Base-by-base conservation (phyloP, 805 yeast species). In the Saccharomyces cerevisiae region DNA sequence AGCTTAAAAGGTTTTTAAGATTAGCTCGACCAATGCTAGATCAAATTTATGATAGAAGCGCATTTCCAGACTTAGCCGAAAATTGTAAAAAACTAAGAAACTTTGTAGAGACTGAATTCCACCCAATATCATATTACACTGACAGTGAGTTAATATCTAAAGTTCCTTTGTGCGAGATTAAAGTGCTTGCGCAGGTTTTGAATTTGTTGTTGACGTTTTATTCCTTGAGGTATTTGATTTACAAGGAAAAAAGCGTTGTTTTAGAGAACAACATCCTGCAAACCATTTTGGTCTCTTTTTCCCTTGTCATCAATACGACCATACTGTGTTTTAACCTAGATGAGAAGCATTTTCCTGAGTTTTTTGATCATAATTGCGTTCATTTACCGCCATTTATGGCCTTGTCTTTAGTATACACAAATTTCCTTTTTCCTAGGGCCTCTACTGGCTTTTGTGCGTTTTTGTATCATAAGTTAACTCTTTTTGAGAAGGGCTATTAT, bases 301-400 rank as follows among this genome's bases (percentile, higher is more conserved):
- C 63, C 4, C 13, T 62, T n/a, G 48, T 53, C 24, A 55, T 55
- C 17, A 59, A 58, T 41, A 30, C 60, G 2, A 53, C 56, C 0
- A 41, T 41, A 8, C 41, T 52, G 11, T 53, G 61, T 17, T 58
- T 51, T 41, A 51, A 53, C 30, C 27, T 59, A 14, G 71, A 68
- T 48, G 53, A 57, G 48, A 31, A 53, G 48, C 41, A 54, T 11
- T 61, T 55, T 48, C 61, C 68, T 6, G 56, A 61, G 9, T 41
- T 56, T 8, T n/a, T 60, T 1, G 31, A 50, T 8, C 47, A 47
- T 2, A 51, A 49, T 9, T 30, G 47, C 14, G 47, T 48, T 4
- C 36, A 28, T 21, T n/a, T 64, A 4, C 49, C 70, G 0, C 71
- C 71, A 11, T 59, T 57, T 46, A 24, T 63, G 17, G 48, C 51